These are phyloP conservation scores for Entomortierella beljakovae DNA, from an alignment of 192 early-diverging fungal species.

Conservation along the genomic window DNA sequence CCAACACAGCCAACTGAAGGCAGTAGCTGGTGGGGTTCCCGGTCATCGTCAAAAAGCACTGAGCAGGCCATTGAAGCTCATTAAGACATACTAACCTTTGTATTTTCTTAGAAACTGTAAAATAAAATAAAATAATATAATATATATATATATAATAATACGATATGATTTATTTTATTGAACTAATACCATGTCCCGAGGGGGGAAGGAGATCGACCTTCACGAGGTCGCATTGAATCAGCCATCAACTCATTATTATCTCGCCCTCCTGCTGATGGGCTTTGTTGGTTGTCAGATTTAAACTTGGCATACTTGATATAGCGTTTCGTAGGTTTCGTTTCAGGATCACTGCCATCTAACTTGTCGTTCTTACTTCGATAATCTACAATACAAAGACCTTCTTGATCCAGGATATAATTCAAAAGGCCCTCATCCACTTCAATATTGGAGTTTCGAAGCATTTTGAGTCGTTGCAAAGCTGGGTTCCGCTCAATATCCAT, in stretches of 20 bases:
- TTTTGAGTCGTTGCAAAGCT: background rate
- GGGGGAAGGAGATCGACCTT: constrained; percentile 37
- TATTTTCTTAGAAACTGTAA: no score
- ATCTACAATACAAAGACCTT: background rate
- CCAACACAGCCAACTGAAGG: background rate
- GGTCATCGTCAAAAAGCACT: no score
- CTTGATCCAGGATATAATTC: background rate
- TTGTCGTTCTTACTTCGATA: background rate
- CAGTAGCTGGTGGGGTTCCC: background rate
- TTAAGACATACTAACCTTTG: no score
- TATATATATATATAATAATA: no score
- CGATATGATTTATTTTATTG: no score
- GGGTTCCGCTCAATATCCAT: background rate
- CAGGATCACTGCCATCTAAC: background rate
- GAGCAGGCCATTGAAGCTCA: no score
- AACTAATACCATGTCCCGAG: constrained; percentile 26
- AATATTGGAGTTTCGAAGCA: background rate
- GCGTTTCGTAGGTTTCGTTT: background rate
- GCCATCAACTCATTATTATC: constrained; percentile 20
- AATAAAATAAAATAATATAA: no score
- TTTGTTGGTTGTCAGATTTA: background rate
- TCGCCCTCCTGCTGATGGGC: background rate
- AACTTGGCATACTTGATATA: background rate
- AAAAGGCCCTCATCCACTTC: background rate
- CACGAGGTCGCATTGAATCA: constrained; percentile 35